Evolutionary conservation across 331 rosid genomes (phyloP).

Genomic region (Erythrophleum ivorense): DNA sequence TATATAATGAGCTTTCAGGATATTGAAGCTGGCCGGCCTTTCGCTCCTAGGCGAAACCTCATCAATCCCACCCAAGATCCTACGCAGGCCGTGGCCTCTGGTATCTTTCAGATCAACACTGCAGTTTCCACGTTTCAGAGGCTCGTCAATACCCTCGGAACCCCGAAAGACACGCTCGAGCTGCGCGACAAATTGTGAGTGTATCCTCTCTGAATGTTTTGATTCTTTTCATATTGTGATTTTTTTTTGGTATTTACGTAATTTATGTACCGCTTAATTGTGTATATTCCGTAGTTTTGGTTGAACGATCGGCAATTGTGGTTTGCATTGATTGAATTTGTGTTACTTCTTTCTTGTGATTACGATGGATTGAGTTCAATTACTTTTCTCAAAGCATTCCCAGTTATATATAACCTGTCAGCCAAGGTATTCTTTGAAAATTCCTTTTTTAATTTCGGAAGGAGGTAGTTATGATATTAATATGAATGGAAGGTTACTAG

Average conservation of each 20-base stretch:
- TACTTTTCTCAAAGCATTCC: background rate
- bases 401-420: background rate
- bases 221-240: background rate
- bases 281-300: background rate
- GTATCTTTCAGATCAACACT: constrained; percentile 96
- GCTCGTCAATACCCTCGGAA: constrained; percentile 94
- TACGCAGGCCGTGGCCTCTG: constrained; percentile 94
- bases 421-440: background rate
- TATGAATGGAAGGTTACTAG: background rate
- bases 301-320: background rate
- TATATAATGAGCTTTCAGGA: constrained; percentile 87
- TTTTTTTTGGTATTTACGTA: background rate
- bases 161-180: constrained; percentile 93
- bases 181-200: constrained; percentile 94
- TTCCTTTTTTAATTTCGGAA: background rate
- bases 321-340: background rate
- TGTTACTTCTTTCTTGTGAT: background rate
- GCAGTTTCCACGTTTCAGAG: constrained; percentile 93
- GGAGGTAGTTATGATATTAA: constrained; percentile 16
- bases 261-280: background rate
- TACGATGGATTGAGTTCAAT: constrained; percentile 14
- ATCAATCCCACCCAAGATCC: constrained; percentile 77
- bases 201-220: background rate
- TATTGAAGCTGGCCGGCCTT: constrained; percentile 75
- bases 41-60: constrained; percentile 65